Conservation (phyloP, 306 rosid genomes). For the Medicago truncatula region MtrunA17r5.0-ANR NC_053049.1:39438501-39439000, state of each 20-base stretch:
- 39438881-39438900: conserved; percentile 82
- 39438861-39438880: conserved; percentile 82
- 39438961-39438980: conserved; percentile 35
- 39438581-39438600: conserved; percentile 81
- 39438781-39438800: conserved; percentile 22
- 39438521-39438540: conserved; percentile 83
- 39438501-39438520: conserved; percentile 80
- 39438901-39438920: conserved; percentile 87
- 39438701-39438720: background rate
- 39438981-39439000: conserved; percentile 36
- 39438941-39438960: conserved; percentile 70
- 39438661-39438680: conserved; percentile 17
- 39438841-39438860: conserved; percentile 93
- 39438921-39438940: conserved; percentile 70
- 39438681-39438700: conserved; percentile 25
- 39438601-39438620: conserved; percentile 70
- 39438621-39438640: conserved; percentile 46
- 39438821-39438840: conserved; percentile 92
- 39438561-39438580: conserved; percentile 87
- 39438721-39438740: background rate
- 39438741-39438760: conserved; percentile 8
- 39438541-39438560: conserved; percentile 84
- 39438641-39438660: conserved; percentile 40
- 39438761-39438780: conserved; percentile 22
- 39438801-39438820: conserved; percentile 87